Conservation (phyloP, 1,284 basidiomycete genomes). For the Macrocystidia cucumis region DNA sequence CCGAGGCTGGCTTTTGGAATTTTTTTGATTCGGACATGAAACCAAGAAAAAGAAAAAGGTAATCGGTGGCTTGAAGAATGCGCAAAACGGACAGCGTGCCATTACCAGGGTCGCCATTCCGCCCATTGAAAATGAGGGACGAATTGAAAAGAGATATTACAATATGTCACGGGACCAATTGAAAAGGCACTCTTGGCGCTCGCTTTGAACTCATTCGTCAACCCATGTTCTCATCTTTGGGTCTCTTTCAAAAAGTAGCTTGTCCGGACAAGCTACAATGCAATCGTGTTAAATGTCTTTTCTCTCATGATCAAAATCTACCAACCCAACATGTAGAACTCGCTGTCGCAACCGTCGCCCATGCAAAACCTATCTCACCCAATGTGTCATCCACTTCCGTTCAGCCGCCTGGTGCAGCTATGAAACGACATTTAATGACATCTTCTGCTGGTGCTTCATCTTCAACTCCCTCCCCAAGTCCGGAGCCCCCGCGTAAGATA, state of each 20-base stretch:
- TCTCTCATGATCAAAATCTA: constrained; percentile 45
- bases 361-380: constrained; percentile 7
- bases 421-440: too few species aligned
- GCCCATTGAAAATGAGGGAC: too few species aligned
- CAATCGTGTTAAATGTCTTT: constrained; percentile 47
- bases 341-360: constrained; percentile 6
- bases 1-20: too few species aligned
- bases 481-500: constrained; percentile 55
- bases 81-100: too few species aligned
- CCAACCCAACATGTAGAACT: constrained; percentile 26
- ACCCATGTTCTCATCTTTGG: constrained; percentile 59
- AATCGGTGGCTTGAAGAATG: too few species aligned
- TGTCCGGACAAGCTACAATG: constrained; percentile 56
- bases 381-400: constrained; percentile 12
- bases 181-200: too few species aligned
- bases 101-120: too few species aligned
- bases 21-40: neutral
- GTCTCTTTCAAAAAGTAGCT: constrained; percentile 49
- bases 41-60: too few species aligned
- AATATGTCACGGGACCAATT: too few species aligned
- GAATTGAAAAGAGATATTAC: too few species aligned
- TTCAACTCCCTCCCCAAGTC: constrained; percentile 15
- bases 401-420: constrained; percentile 17
- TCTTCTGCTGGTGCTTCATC: constrained; percentile 18
- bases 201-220: constrained; percentile 18